A percentile compares a stretch with the other conserved stretches of the same genome.
Conservation (phyloP, 352 stramenopile genomes). For the Phytophthora pisi region DNA sequence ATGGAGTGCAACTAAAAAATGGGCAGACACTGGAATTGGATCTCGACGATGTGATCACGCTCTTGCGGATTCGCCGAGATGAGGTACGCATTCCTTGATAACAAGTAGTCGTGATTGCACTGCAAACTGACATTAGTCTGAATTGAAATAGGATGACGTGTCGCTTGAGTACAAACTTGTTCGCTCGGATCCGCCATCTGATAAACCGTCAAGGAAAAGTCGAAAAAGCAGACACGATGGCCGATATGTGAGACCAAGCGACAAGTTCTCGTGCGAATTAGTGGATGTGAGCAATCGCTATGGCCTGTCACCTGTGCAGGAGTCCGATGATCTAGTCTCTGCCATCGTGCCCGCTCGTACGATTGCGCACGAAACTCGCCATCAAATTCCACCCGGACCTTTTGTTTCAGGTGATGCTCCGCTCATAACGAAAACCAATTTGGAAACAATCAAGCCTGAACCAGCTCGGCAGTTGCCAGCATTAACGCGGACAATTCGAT, state of each 20-base stretch:
- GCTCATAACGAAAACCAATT: slow-evolving; percentile 4
- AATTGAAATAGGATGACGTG: slow-evolving; percentile 45
- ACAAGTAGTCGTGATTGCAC: background rate
- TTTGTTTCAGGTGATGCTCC: slow-evolving; percentile 8
- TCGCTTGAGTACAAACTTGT: slow-evolving; percentile 50
- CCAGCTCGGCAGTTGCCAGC: slow-evolving; percentile 10
- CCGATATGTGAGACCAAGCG: slow-evolving; percentile 34
- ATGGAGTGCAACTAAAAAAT: slow-evolving; percentile 58
- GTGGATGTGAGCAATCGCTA: slow-evolving; percentile 27
- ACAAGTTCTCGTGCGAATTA: slow-evolving; percentile 38
- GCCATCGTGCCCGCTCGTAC: slow-evolving; percentile 10
- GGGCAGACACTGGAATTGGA: slow-evolving; percentile 48
- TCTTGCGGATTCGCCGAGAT: slow-evolving; percentile 55
- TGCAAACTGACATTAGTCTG: background rate
- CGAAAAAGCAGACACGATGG: slow-evolving; percentile 42
- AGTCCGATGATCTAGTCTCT: slow-evolving; percentile 11
- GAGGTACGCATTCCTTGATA: slow-evolving; percentile 36
- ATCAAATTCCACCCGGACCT: slow-evolving; percentile 24
- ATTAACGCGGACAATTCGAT: slow-evolving; percentile 29
- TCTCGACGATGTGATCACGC: slow-evolving; percentile 61
- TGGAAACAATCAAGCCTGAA: slow-evolving; percentile 19
- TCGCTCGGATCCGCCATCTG: slow-evolving; percentile 15
- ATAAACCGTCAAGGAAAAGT: slow-evolving; percentile 12
- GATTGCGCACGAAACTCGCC: slow-evolving; percentile 25
- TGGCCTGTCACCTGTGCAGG: slow-evolving; percentile 18